Conservation (phyloP, 2,329 filamentous ascomycete genomes). For the Fulvia fulva region DNA sequence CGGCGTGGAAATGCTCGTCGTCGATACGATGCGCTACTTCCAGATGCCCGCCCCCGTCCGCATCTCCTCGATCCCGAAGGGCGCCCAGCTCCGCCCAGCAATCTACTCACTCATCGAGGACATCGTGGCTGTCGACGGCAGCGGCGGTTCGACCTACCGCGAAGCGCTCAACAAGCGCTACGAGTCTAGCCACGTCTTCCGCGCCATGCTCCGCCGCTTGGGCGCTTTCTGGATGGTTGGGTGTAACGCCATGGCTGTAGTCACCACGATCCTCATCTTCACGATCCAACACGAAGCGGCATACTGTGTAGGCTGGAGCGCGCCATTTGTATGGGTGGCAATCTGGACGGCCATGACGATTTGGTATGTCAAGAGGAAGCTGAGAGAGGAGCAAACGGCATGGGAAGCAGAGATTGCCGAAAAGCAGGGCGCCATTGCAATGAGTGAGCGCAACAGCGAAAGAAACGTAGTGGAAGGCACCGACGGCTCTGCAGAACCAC, state of each 20-base stretch:
- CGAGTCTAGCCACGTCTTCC: slow-evolving; percentile 51
- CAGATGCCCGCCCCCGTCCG: slow-evolving; percentile 47
- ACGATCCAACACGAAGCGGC: slow-evolving; percentile 46
- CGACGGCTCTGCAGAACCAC: not conserved
- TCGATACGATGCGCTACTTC: slow-evolving; percentile 47
- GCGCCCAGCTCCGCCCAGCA: slow-evolving; percentile 49
- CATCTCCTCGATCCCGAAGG: slow-evolving; percentile 50
- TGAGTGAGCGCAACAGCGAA: slow-evolving; percentile 2
- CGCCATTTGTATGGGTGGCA: slow-evolving; percentile 49
- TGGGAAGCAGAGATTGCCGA: slow-evolving; percentile 35
- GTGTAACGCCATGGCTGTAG: slow-evolving; percentile 37
- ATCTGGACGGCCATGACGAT: slow-evolving; percentile 46
- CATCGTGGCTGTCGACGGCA: slow-evolving; percentile 51
- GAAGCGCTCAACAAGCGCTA: slow-evolving; percentile 51
- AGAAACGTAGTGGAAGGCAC: not conserved
- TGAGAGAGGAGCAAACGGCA: slow-evolving; percentile 32
- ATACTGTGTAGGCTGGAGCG: slow-evolving; percentile 48
- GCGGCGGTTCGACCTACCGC: slow-evolving; percentile 50
- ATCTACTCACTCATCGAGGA: slow-evolving; percentile 55
- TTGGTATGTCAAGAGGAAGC: slow-evolving; percentile 41
- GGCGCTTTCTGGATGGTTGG: slow-evolving; percentile 53
- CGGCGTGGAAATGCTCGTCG: slow-evolving; percentile 48
- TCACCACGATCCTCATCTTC: slow-evolving; percentile 45
- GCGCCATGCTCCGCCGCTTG: slow-evolving; percentile 50
- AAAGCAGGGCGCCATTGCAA: slow-evolving; percentile 18